Base-by-base conservation (phyloP, 345 rosid species). In the Gossypium sturtianum region DNA sequence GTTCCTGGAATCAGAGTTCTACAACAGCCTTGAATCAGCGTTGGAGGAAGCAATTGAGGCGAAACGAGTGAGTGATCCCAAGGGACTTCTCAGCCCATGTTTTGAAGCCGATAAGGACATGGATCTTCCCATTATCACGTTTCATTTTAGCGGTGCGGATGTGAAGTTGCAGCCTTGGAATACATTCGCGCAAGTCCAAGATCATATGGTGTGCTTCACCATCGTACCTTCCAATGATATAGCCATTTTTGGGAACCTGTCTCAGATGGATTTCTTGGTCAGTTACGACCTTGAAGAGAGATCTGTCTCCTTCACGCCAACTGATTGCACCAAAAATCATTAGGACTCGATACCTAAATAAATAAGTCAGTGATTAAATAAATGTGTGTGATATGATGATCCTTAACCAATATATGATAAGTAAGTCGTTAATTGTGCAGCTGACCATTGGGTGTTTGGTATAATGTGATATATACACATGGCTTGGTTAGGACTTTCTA, bases 141-240 rank as follows among this genome's bases (percentile, higher is more conserved):
- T 82, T 75, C 97, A 90, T 78, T 85, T 88, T 41, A 76, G 78
- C 13, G 70, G 76, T 11, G 60, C 61, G 76, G 70, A 62, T 9
- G 78, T 93, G 81, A 74, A 77, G 82, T 64, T 93, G 81, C 63
- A 81, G 47, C 71, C 79, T 19, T 12, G 15, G 4, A 90, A 88
- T 16, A 76, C 86, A 7, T 89, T 83, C 53, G 64, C 65, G 0
- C 57, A 38, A 67, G 67, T 77, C n/a, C 72, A 63, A 25, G 78
- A 84, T 3, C 53, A 73, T 7, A 0, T 78, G 73, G 57, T 78
- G 20, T 89, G 93, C 74, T 66, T 87, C 27, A 74, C 85, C 17
- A 76, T 86, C 51, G 16, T 70, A 3, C 79, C 84, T 1, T 51
- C 84, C 1, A 69, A 72, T 54, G 71, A 78, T 6, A 16, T 83